Conservation (phyloP, 139 green algal species). For the Tetraselmis chui region DNA sequence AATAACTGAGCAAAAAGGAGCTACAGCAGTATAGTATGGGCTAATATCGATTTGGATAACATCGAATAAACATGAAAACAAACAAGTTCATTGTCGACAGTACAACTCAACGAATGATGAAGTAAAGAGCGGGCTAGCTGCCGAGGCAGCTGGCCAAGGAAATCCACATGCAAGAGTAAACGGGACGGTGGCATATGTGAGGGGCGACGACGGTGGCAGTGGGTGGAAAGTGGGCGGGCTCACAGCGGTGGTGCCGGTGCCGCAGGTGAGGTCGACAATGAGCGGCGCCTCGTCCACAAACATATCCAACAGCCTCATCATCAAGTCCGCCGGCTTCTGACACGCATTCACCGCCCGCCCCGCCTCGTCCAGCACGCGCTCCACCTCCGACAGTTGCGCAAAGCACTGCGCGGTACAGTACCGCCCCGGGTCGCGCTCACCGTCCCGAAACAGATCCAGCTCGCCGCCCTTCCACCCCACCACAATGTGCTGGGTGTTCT, state of each 20-base stretch:
- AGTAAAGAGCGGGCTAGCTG: no score
- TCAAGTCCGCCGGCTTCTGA: neutral
- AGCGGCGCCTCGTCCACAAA: neutral
- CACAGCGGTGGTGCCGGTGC: neutral
- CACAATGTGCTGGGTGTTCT: neutral
- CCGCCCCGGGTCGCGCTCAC: neutral
- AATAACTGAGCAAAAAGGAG: no score
- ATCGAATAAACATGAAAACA: neutral
- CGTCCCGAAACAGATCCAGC: no score
- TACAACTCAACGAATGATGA: no score
- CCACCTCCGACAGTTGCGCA: neutral
- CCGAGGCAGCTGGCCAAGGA: no score
- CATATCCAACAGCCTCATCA: neutral
- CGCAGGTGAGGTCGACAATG: neutral
- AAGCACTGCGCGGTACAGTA: neutral
- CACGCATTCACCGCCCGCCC: neutral
- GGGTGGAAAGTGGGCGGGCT: neutral
- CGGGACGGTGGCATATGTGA: neutral
- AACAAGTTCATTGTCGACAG: neutral
- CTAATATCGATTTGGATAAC: neutral
- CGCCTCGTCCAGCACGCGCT: neutral
- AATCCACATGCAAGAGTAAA: neutral
- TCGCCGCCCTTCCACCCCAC: neutral
- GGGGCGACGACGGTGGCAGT: neutral
- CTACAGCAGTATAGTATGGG: no score